Percentiles rank a stretch among this genome's conserved stretches.
Conservation (phyloP, 306 rosid genomes). For the Cicer yamashitae region DNA sequence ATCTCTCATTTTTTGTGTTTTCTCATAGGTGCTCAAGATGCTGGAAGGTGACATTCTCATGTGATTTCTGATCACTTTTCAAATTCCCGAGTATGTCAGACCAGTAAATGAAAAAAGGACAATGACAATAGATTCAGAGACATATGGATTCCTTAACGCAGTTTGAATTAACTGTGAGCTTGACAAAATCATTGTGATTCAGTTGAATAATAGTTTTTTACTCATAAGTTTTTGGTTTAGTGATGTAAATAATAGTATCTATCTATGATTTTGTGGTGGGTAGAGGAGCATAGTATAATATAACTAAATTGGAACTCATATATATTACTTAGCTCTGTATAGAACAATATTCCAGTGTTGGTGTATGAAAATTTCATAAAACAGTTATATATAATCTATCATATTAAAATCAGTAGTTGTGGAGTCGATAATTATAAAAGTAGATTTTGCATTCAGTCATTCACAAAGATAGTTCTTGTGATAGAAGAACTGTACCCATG, state of each 20-base stretch:
- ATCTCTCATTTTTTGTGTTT: no score
- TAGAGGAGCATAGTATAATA: conserved; percentile 17
- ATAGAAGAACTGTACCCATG: background rate
- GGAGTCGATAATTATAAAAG: background rate
- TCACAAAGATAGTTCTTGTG: background rate
- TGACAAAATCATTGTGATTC: no score
- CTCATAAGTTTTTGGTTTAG: background rate
- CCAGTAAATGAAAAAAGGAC: no score
- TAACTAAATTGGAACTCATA: background rate
- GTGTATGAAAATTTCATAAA: background rate
- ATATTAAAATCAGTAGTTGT: background rate
- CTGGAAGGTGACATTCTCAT: no score
- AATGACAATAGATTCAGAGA: no score
- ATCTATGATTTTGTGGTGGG: conserved; percentile 34
- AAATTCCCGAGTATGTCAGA: no score
- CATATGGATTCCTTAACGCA: no score
- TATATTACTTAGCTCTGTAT: conserved; percentile 37
- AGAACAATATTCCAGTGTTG: conserved; percentile 37
- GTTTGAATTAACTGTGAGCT: no score
- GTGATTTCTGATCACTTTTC: no score
- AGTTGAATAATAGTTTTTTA: conserved; percentile 24
- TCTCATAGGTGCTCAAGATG: no score
- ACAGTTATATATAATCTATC: background rate
- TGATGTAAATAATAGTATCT: conserved; percentile 29
- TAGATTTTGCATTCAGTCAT: background rate